These are phyloP conservation scores for Ogataea pignaliae DNA, from an alignment of 805 yeast species.

Conservation along the genomic window DNA sequence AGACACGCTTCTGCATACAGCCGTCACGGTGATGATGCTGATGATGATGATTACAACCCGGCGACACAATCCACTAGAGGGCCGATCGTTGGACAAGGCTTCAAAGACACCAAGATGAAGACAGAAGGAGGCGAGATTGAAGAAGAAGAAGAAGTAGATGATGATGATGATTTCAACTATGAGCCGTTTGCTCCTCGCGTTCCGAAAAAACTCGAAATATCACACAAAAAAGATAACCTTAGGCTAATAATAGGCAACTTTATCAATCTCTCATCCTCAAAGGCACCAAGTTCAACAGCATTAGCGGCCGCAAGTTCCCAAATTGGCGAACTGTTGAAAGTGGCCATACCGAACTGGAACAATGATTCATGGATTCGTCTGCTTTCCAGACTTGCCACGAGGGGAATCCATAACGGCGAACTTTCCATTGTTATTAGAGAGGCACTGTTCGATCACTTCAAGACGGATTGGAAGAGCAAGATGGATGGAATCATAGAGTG, in stretches of 20 bases:
- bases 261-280: slow-evolving; percentile 38
- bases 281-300: slow-evolving; percentile 21
- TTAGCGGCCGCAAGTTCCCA: slow-evolving; percentile 10
- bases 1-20: slow-evolving; percentile 3
- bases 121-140: slow-evolving; percentile 14
- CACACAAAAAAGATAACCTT: slow-evolving; percentile 55
- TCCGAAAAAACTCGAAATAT: slow-evolving; percentile 48
- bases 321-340: slow-evolving; percentile 42
- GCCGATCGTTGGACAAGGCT: neutral
- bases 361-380: slow-evolving; percentile 73
- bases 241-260: slow-evolving; percentile 55
- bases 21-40: slow-evolving; percentile 13
- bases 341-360: slow-evolving; percentile 48
- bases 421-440: slow-evolving; percentile 62
- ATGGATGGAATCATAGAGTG: slow-evolving; percentile 80
- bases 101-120: neutral
- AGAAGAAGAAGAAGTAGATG: slow-evolving; percentile 23
- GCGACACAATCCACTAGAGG: neutral
- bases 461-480: slow-evolving; percentile 65
- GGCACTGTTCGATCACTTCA: slow-evolving; percentile 66
- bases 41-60: slow-evolving; percentile 2
- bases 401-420: slow-evolving; percentile 59
- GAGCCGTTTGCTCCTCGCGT: slow-evolving; percentile 44
- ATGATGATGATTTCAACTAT: slow-evolving; percentile 20
- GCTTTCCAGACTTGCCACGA: slow-evolving; percentile 70